Evolutionary conservation across 306 rosid genomes (phyloP), one percentile per base, ranked within the genome.

Genomic region (Potentilla sterilis): DNA sequence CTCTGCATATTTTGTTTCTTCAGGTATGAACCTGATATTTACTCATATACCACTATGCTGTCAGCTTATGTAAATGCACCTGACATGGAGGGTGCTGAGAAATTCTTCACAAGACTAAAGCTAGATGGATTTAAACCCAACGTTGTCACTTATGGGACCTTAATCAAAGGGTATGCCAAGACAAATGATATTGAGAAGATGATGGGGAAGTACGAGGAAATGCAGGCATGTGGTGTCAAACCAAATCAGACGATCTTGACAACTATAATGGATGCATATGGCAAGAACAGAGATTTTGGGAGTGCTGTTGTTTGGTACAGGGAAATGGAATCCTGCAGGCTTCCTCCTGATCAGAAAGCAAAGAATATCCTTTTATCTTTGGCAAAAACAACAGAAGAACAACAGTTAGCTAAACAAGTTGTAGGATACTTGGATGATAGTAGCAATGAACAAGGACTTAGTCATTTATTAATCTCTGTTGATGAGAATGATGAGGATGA

Each of bases 21-120:
- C 93, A 95, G 99, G 81, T 92, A 51, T 82, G 73, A 85, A 4
- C 97, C 96, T 6, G 99, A 90, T 87, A 76, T 95, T 75, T 92
- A 82, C 88, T 95, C 97, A 0, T 95, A 92, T 73, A 89, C 93
- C 24, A 92, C 97, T 21, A 95, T 95, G 98, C 85, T 95, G 75
- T 87, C 87, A 18, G 98, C 98, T 83, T 92, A 88, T 70, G 89
- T 95, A 69, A 95, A 95, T 83, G 97, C 96, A 59, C 75, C 89
- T 19, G 96, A 95, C 80, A 86, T 92, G 97, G 97, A 87, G 64
- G 93, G 97, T 66, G 98, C 98, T 47, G 97, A 95, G 77, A 83
- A 73, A 67, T 95, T 95, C 79, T 87, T 95, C 84, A 83, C 43
- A 77, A 88, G 93, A 86, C 75, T 95, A 71, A 92, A 81, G 76